Evolutionary conservation across 495 filamentous ascomycete genomes (phyloP).

Genomic region (Aspergillus nidulans): DNA sequence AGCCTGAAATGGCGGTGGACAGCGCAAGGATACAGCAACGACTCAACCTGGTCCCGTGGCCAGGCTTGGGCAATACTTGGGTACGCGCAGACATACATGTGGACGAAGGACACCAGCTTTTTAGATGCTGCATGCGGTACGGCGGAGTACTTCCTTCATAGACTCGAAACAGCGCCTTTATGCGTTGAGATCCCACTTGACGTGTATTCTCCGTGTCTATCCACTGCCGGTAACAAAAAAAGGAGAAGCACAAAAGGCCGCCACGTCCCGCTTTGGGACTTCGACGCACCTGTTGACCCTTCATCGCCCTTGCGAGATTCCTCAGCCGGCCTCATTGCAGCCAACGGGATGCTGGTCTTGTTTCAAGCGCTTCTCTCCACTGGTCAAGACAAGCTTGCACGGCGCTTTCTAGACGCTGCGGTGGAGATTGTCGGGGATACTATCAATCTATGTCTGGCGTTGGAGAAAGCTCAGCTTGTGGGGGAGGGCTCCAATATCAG

Average conservation of each 20-base stretch:
- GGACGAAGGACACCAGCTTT: constrained; percentile 35
- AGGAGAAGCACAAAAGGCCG: constrained; percentile 4
- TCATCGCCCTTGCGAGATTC: constrained; percentile 29
- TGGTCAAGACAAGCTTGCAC: constrained; percentile 17
- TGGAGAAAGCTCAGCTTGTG: not conserved
- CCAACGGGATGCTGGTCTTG: constrained; percentile 36
- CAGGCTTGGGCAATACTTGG: constrained; percentile 44
- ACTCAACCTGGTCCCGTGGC: constrained; percentile 38
- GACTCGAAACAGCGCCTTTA: constrained; percentile 10
- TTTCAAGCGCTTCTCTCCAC: constrained; percentile 14
- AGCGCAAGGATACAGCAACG: constrained; percentile 34
- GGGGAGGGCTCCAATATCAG: not conserved
- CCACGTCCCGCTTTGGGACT: constrained; percentile 37
- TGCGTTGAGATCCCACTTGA: constrained; percentile 15
- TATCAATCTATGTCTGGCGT: constrained; percentile 18
- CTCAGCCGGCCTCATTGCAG: constrained; percentile 35
- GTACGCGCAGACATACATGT: constrained; percentile 38
- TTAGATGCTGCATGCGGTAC: constrained; percentile 29
- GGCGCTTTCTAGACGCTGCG: constrained; percentile 25
- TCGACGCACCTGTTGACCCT: constrained; percentile 31
- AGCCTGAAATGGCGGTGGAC: constrained; percentile 30
- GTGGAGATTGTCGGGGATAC: constrained; percentile 19
- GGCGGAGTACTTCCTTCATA: constrained; percentile 38
- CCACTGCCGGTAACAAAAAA: not conserved
- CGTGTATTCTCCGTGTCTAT: not conserved